A percentile compares a stretch with the other conserved stretches of the same genome.
Evolutionary conservation across 805 yeast genomes (phyloP).

Genomic region (Naumovozyma dairenensis): DNA sequence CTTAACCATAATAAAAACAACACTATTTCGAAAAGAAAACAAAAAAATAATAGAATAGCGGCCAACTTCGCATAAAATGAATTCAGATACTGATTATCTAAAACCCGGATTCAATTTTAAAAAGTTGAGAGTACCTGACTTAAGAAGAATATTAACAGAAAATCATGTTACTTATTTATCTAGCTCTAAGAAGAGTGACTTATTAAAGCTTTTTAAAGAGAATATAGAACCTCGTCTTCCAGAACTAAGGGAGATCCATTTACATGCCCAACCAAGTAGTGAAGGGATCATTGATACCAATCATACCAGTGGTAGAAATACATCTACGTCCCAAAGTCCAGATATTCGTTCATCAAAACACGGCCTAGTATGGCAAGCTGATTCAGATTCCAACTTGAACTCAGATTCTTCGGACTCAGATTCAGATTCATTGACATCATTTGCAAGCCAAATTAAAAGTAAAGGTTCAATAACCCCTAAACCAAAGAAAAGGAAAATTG

Average conservation of each 20-base stretch:
- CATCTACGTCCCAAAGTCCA: no score
- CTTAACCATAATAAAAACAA: no score
- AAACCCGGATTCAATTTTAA: slow-evolving; percentile 55
- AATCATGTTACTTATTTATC: slow-evolving; percentile 54
- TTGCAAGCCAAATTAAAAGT: not conserved
- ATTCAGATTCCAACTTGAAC: not conserved
- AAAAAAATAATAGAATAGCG: no score
- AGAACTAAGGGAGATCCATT: slow-evolving; percentile 28
- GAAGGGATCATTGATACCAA: not conserved
- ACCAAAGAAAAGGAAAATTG: slow-evolving; percentile 8
- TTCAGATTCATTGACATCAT: not conserved
- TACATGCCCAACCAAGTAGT: not conserved
- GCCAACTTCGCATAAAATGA: slow-evolving; percentile 6
- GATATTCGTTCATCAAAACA: no score
- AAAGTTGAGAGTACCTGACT: slow-evolving; percentile 53
- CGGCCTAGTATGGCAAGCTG: no score
- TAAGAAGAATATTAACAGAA: slow-evolving; percentile 55
- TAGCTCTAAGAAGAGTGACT: slow-evolving; percentile 56
- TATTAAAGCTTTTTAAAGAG: slow-evolving; percentile 50
- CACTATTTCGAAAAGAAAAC: no score
- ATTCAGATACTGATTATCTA: slow-evolving; percentile 11
- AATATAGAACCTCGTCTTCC: slow-evolving; percentile 42
- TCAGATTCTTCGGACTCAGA: not conserved
- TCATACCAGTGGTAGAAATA: no score
- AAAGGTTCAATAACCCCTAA: slow-evolving; percentile 2